Percentiles rank a stretch among this genome's conserved stretches.
Evolutionary conservation across 306 rosid species (phyloP).

Genomic region (Pterocarpus macrocarpus): DNA sequence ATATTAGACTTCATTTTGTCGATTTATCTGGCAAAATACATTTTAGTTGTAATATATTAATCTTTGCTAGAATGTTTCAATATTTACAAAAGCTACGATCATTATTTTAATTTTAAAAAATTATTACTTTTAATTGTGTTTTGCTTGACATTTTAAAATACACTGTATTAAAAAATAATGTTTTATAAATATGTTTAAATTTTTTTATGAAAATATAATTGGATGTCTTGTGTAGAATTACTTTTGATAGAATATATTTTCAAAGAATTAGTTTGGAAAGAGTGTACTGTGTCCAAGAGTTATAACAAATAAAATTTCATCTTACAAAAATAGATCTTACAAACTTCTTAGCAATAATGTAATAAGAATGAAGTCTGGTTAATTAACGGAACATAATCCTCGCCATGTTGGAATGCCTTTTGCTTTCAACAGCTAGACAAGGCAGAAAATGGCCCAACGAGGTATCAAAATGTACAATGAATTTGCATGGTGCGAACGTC

Average conservation of each 20-base stretch:
- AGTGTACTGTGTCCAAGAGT: too few species aligned
- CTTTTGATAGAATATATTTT: too few species aligned
- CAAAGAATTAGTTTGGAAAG: too few species aligned
- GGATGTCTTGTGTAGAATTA: too few species aligned
- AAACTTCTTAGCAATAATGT: not conserved
- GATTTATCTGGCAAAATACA: not conserved
- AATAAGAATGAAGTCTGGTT: not conserved
- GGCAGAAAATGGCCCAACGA: not conserved
- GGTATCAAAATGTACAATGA: not conserved
- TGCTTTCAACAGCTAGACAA: not conserved
- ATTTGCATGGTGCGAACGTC: conserved; percentile 4
- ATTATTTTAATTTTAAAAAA: too few species aligned
- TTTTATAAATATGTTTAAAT: too few species aligned
- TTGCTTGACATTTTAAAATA: too few species aligned
- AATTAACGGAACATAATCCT: not conserved
- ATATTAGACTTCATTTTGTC: not conserved
- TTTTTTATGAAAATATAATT: too few species aligned
- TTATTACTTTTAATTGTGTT: too few species aligned
- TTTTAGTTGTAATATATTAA: not conserved
- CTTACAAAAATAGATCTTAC: not conserved
- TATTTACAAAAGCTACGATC: not conserved
- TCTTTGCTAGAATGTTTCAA: not conserved
- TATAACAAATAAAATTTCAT: not conserved
- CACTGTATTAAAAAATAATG: too few species aligned
- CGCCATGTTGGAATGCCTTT: not conserved